Conservation (phyloP, 306 rosid species). For the Neltuma alba region DNA sequence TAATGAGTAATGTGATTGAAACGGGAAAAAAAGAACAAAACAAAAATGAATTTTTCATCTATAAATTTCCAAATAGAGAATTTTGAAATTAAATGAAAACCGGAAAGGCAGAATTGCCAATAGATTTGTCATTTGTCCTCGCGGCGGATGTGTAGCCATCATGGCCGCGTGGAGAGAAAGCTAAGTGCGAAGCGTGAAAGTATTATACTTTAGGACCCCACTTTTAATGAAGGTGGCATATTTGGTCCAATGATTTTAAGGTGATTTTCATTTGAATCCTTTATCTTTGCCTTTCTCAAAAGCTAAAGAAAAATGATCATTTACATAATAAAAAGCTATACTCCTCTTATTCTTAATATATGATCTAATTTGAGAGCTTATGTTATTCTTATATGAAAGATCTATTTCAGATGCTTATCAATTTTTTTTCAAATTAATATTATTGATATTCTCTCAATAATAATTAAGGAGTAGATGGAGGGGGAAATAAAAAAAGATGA, state of each 20-base stretch:
- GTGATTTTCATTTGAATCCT: too few species aligned
- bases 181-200: constrained; percentile 8
- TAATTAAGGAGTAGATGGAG: too few species aligned
- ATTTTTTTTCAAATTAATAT: too few species aligned
- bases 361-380: too few species aligned
- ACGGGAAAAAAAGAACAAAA: neutral
- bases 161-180: constrained; percentile 43
- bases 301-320: too few species aligned
- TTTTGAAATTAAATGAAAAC: neutral
- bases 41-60: neutral
- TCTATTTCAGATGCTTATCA: too few species aligned
- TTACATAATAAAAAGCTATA: too few species aligned
- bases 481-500: too few species aligned
- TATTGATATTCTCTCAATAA: too few species aligned
- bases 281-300: too few species aligned
- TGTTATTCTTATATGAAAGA: too few species aligned
- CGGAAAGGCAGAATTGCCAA: constrained; percentile 30
- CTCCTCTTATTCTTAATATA: too few species aligned
- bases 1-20: neutral
- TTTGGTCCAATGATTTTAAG: neutral
- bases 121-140: neutral
- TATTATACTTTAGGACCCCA: neutral
- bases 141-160: constrained; percentile 21
- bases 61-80: neutral
- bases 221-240: neutral